Conservation (phyloP, 2,329 filamentous ascomycete species). For the Venturia oleaginea region DNA sequence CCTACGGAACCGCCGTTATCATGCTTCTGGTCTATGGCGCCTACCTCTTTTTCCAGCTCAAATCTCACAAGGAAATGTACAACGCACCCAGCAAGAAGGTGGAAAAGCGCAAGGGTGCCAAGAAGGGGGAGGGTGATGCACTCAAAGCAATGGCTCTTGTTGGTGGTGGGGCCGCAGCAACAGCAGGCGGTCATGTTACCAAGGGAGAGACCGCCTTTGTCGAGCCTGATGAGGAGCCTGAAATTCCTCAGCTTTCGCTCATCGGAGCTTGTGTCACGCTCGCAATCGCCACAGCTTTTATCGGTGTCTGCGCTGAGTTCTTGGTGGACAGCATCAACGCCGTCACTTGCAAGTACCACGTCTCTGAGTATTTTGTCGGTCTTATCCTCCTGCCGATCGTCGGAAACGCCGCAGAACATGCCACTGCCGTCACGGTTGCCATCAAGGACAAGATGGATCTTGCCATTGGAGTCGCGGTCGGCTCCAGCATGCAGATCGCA, state of each 20-base stretch:
- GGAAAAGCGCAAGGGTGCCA: constrained; percentile 43
- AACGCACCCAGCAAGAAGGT: constrained; percentile 72
- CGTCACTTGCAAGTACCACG: constrained; percentile 38
- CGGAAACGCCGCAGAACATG: constrained; percentile 58
- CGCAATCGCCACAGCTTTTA: constrained; percentile 62
- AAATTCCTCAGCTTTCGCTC: constrained; percentile 65
- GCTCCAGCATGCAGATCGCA: constrained; percentile 57
- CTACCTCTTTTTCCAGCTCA: constrained; percentile 86
- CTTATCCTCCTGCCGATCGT: constrained; percentile 57
- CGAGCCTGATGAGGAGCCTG: constrained; percentile 49
- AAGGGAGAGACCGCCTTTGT: constrained; percentile 27
- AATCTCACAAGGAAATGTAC: constrained; percentile 74
- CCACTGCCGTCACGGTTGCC: constrained; percentile 52
- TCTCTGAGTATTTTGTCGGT: constrained; percentile 54
- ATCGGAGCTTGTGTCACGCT: constrained; percentile 65
- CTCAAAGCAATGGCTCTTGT: constrained; percentile 16
- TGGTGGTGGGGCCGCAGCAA: constrained; percentile 42
- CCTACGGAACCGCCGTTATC: constrained; percentile 68
- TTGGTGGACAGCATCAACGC: constrained; percentile 52
- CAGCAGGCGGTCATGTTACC: constrained; percentile 41
- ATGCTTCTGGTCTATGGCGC: constrained; percentile 73
- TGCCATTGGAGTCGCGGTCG: constrained; percentile 57
- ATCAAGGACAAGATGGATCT: constrained; percentile 55
- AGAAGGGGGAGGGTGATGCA: constrained; percentile 42
- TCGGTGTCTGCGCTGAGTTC: constrained; percentile 66